Conservation (phyloP, 2,329 filamentous ascomycete species). For the Exophiala bonariae region DNA sequence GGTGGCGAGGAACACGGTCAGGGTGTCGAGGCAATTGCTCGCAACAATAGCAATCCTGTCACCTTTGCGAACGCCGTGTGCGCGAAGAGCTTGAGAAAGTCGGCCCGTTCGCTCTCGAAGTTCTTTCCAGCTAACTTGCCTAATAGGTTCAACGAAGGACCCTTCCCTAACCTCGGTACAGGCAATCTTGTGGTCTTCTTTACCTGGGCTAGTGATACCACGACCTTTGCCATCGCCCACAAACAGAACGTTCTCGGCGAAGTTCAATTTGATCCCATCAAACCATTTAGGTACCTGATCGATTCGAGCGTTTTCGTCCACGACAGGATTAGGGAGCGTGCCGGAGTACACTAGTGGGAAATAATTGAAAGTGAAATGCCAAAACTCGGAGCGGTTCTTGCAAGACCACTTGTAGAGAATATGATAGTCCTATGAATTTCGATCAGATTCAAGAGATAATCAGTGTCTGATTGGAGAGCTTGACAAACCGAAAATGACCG, state of each 20-base stretch:
- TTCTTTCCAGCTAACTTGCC: slow-evolving; percentile 66
- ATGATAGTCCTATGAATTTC: slow-evolving; percentile 56
- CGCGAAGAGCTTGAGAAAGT: slow-evolving; percentile 66
- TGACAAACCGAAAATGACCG: slow-evolving; percentile 59
- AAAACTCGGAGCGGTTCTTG: slow-evolving; percentile 63
- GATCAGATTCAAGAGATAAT: no score
- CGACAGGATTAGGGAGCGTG: slow-evolving; percentile 45
- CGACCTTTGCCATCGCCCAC: slow-evolving; percentile 41
- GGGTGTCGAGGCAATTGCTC: slow-evolving; percentile 71
- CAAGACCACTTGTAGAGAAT: slow-evolving; percentile 72
- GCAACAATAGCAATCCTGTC: slow-evolving; percentile 75
- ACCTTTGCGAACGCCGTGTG: slow-evolving; percentile 64
- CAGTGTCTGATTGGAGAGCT: no score
- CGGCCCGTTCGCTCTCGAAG: slow-evolving; percentile 59
- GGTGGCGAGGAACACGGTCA: slow-evolving; percentile 68
- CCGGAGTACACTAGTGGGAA: slow-evolving; percentile 65
- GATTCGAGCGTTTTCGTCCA: slow-evolving; percentile 43
- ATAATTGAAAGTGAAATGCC: slow-evolving; percentile 61
- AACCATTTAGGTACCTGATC: slow-evolving; percentile 69
- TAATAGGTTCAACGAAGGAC: slow-evolving; percentile 25
- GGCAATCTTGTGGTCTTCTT: slow-evolving; percentile 70
- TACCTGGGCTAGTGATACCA: slow-evolving; percentile 55
- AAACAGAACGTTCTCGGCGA: slow-evolving; percentile 77
- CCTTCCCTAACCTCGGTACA: slow-evolving; percentile 61
- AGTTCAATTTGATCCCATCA: slow-evolving; percentile 69